Evolutionary conservation across 352 stramenopile species (phyloP), one percentile per base, ranked within the genome.

Genomic region (Globisporangium uncinulatum): DNA sequence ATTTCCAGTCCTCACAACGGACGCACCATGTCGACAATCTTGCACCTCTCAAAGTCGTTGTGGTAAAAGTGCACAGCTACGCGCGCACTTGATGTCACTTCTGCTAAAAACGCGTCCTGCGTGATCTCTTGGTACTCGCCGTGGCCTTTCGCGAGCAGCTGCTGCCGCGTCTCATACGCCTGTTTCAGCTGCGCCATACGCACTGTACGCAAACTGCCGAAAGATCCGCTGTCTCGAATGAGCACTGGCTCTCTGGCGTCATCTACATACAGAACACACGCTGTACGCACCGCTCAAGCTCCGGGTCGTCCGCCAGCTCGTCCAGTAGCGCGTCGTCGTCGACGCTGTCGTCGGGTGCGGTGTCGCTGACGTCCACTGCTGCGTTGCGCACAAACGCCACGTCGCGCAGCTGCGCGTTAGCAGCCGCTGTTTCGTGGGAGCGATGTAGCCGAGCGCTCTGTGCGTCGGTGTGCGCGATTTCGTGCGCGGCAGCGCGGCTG

Each of bases 51-150:
- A 76, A 99, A 99, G 59, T 99, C 96, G 32, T 94, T 82, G 70
- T 99, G 95, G 75, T 97, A 99, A 57, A 98, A 98, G 59, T 98
- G 94, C 37, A 98, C 84, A 3, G 97, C 79, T 36, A 85, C 94
- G 51, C 85, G 72, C 34, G 77, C 73, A 54, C 74, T 91, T 10
- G 66, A 70, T 13, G 94, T 98, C 7, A 97, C 96, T 74, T 99
- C 92, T 4, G 88, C 76, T 6, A 99, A 67, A 69, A 98, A 98
- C 62, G 97, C 96, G 69, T 98, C 95, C 71, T 99, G 93, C 13
- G 63, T 36, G 67, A 99, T 98, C 61, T 97, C 96, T 10, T 76
- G 78, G 60, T 86, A 92, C 54, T 93, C 78, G 43, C 85, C 83
- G 55, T 95, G 81, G 47, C 85, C 85, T 62, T 85, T 89, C 10